Base-by-base conservation (phyloP, 1,284 basidiomycete genomes). In the Cyathus olla region DNA sequence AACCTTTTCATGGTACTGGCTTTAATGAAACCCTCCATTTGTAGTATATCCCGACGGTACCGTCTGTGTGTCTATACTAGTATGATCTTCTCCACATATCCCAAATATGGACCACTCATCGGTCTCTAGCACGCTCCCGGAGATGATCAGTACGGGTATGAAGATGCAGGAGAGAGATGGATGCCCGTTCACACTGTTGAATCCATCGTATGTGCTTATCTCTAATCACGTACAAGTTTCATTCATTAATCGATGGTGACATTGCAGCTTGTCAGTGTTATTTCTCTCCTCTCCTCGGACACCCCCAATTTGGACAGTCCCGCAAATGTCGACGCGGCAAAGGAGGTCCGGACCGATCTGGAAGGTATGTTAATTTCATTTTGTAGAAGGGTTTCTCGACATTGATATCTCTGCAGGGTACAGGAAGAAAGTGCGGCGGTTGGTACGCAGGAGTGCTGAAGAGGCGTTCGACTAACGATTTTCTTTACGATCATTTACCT, bases 161-260 rank as follows among this genome's bases (percentile, higher is more conserved):
- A 99, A 77, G 95, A 98, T 72, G 97, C 98, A 1, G 93, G 95
- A 55, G 98, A 99, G 83, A 83, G 98, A 63, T 99, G 98, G 98
- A 84, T 97, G 78, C 98, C 98, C 0, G 96, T 99, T 24, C 98
- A 99, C 75, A 95, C 94, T 0, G 93, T 98, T 48, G 97, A 99
- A 81, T 96, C 96, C 11, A 99, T 99, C 65, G 97, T 98, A 69
- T 78, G 96, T 86, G 29, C 42, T 58, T 31, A 29, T n/a, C 60
- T 37, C 50, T 56, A 22, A 13, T 21, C 55, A 48, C 29, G 47
- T 6, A 40, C 28, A n/a, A 46, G 29, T 22, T 58, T 35, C 31
- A 35, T 13, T 13, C 6, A 35, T 35, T 35, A 6, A 35, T 35
- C 44, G 44, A 6, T 21, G 44, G 44, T 46, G 60, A 29, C 55